Percentiles rank a stretch among this genome's conserved stretches.
Conservation (phyloP, 2,329 filamentous ascomycete genomes). For the Ophiocordyceps unilateralis region DNA sequence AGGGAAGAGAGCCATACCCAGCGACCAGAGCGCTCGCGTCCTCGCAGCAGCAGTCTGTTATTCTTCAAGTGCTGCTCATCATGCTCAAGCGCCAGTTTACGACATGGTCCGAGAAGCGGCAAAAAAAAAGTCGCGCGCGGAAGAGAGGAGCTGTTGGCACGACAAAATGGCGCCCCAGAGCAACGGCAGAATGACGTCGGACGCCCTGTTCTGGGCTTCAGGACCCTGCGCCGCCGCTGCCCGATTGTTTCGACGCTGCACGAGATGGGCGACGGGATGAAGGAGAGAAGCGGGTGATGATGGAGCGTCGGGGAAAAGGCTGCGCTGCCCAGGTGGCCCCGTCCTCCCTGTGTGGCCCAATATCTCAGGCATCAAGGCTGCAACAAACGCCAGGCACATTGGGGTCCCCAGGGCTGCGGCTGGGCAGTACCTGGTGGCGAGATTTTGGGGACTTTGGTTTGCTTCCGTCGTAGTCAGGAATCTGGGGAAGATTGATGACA, state of each 20-base stretch:
- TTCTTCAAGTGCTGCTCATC: conserved; percentile 4
- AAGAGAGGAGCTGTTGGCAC: neutral
- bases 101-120: conserved; percentile 9
- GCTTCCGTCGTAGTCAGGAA: too few relatives aligned
- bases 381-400: neutral
- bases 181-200: neutral
- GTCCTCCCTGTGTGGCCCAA: conserved; percentile 8
- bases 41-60: conserved; percentile 5
- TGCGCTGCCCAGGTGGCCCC: conserved; percentile 6
- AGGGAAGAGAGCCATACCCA: conserved; percentile 15
- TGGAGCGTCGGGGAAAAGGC: conserved; percentile 12
- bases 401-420: too few relatives aligned
- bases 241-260: conserved; percentile 9
- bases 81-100: conserved; percentile 15
- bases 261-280: conserved; percentile 7
- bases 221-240: conserved; percentile 8
- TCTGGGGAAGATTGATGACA: neutral
- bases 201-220: neutral
- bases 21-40: conserved; percentile 9
- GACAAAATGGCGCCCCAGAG: neutral
- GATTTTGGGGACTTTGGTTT: too few relatives aligned
- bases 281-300: conserved; percentile 7
- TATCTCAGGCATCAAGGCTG: conserved; percentile 15
- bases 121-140: neutral
- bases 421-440: too few relatives aligned